A percentile compares a stretch with the other conserved stretches of the same genome.
phyloP scores from a whole-genome alignment of 2,329 filamentous ascomycete species.

The Fonsecaea multimorphosa region DNA sequence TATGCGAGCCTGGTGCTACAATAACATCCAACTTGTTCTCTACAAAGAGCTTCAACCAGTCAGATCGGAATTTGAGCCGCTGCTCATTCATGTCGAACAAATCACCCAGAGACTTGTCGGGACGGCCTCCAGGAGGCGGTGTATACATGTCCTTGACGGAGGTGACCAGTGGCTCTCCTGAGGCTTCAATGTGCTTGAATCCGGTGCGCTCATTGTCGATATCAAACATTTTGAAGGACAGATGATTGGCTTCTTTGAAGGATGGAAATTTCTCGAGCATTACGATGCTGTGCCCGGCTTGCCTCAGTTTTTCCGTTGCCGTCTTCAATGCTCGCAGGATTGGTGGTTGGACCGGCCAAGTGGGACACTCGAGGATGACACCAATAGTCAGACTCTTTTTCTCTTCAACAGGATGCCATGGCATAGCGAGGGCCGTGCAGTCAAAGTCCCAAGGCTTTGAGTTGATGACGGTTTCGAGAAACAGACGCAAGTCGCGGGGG shows the following conservation, averaged over 20 bases:
- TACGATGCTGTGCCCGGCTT: conserved; percentile 55
- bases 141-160: conserved; percentile 33
- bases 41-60: conserved; percentile 40
- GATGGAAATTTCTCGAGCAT: conserved; percentile 43
- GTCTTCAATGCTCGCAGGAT: conserved; percentile 48
- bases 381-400: conserved; percentile 43
- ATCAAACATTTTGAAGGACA: conserved; percentile 27
- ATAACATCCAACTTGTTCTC: conserved; percentile 62
- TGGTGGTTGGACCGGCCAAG: conserved; percentile 47
- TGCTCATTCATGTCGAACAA: conserved; percentile 29
- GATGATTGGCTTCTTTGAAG: conserved; percentile 25
- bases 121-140: conserved; percentile 28
- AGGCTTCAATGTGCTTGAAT: conserved; percentile 43
- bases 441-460: conserved; percentile 52
- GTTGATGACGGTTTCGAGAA: conserved; percentile 45
- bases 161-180: conserved; percentile 31
- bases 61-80: conserved; percentile 22
- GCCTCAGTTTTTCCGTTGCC: conserved; percentile 44
- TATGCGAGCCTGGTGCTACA: conserved; percentile 66
- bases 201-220: conserved; percentile 31
- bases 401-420: conserved; percentile 52
- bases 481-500: conserved; percentile 29
- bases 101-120: conserved; percentile 22
- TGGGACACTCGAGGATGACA: conserved; percentile 48
- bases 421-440: conserved; percentile 58